These are phyloP conservation scores for Kwoniella dendrophila DNA, from an alignment of 768 basidiomycete species.

Conservation along the genomic window DNA sequence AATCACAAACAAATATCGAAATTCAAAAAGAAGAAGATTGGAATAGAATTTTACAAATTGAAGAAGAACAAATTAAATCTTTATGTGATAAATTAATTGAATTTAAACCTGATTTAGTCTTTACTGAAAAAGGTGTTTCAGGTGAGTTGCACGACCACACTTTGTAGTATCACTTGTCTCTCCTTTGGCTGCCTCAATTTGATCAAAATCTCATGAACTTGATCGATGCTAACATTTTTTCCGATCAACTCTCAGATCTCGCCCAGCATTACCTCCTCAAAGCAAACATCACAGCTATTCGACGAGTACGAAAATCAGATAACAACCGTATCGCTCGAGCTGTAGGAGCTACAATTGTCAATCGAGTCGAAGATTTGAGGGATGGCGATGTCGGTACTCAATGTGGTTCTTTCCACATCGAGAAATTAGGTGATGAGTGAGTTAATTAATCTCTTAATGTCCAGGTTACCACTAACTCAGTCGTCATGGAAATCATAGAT, in stretches of 20 bases:
- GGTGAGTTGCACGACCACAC: constrained; percentile 62
- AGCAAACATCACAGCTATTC: constrained; percentile 85
- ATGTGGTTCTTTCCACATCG: constrained; percentile 94
- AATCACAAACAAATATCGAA: constrained; percentile 97
- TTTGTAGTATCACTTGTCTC: no score
- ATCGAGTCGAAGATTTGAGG: constrained; percentile 89
- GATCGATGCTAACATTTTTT: not conserved
- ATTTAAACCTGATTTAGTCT: constrained; percentile 90
- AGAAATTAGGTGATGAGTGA: constrained; percentile 95
- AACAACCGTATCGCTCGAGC: constrained; percentile 98
- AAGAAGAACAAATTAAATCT: constrained; percentile 92
- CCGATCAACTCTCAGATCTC: constrained; percentile 64
- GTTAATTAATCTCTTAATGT: constrained; percentile 19
- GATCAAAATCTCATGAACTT: no score
- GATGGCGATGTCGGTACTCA: constrained; percentile 88
- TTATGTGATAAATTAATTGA: constrained; percentile 83
- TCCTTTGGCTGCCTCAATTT: no score
- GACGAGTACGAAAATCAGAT: constrained; percentile 97
- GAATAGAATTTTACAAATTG: constrained; percentile 86
- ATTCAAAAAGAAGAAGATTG: constrained; percentile 92
- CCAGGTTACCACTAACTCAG: no score
- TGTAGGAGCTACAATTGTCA: constrained; percentile 93
- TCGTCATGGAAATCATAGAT: constrained; percentile 60
- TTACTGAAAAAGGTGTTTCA: constrained; percentile 97
- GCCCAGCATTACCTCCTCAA: constrained; percentile 89